phyloP scores from a whole-genome alignment of 441 rosid genomes.

The Theobroma grandiflorum region DNA sequence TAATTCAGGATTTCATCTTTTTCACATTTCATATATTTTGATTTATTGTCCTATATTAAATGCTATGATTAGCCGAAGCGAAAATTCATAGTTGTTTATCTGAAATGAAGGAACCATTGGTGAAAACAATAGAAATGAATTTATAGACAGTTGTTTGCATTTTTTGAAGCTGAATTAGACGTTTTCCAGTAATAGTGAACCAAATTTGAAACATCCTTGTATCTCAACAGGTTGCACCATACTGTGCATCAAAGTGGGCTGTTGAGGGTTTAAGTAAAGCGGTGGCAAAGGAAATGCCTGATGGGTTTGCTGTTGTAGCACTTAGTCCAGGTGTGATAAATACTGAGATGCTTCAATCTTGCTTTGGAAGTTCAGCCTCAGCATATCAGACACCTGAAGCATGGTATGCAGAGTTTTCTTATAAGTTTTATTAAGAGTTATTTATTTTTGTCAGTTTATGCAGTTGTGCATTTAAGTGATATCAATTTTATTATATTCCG shows the following conservation, averaged over 20 bases:
- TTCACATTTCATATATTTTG: neutral
- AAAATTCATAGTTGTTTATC: neutral
- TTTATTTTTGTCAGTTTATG: neutral
- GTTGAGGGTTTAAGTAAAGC: constrained; percentile 92
- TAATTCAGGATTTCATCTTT: constrained; percentile 34
- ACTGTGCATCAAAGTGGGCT: constrained; percentile 99
- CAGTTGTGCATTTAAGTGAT: neutral
- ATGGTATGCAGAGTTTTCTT: constrained; percentile 58
- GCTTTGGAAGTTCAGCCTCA: constrained; percentile 88
- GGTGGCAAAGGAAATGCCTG: constrained; percentile 94
- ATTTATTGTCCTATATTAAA: constrained; percentile 4
- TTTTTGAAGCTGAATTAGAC: neutral
- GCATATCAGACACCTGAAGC: constrained; percentile 86
- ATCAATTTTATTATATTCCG: neutral
- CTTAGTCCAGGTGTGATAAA: constrained; percentile 95
- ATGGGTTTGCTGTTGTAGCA: constrained; percentile 91
- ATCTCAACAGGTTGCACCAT: constrained; percentile 83
- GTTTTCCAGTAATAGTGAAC: constrained; percentile 19
- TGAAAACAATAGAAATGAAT: neutral
- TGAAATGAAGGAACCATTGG: neutral
- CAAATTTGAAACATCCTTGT: constrained; percentile 2
- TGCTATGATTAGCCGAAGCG: neutral
- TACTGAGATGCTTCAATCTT: constrained; percentile 90
- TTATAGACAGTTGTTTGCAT: neutral
- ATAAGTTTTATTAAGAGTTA: neutral